A percentile compares a stretch with the other conserved stretches of the same genome.
Conservation (phyloP, 192 early-diverging fungal genomes). For the Coemansia sp. region DNA sequence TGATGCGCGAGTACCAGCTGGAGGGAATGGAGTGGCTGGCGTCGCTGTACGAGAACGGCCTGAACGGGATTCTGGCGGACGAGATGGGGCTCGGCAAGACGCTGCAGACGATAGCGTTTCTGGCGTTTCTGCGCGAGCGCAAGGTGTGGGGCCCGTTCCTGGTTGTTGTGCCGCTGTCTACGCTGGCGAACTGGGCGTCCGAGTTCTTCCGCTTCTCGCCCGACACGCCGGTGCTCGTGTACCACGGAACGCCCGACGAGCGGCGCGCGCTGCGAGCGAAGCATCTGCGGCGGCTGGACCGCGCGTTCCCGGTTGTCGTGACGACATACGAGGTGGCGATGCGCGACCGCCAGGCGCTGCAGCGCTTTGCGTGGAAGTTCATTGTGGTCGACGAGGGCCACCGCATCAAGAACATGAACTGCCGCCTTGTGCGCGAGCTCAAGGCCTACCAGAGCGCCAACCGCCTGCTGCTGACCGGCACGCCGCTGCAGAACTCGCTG, state of each 20-base stretch:
- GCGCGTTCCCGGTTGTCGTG: constrained; percentile 78
- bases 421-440: constrained; percentile 82
- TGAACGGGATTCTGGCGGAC: constrained; percentile 95
- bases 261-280: constrained; percentile 68
- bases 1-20: constrained; percentile 91
- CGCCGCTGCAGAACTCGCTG: constrained; percentile 93
- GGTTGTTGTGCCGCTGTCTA: constrained; percentile 86
- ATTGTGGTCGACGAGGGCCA: constrained; percentile 97
- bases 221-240: constrained; percentile 72
- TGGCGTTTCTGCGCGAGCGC: constrained; percentile 77
- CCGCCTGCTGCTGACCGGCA: constrained; percentile 86
- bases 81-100: constrained; percentile 97
- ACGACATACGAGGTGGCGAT: constrained; percentile 92
- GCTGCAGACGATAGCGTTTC: constrained; percentile 89
- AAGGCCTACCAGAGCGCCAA: constrained; percentile 84
- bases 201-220: constrained; percentile 91
- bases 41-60: constrained; percentile 90
- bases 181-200: constrained; percentile 88
- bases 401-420: constrained; percentile 94
- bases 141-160: constrained; percentile 86
- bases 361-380: constrained; percentile 77
- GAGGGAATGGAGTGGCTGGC: constrained; percentile 96
- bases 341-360: constrained; percentile 75
- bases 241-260: constrained; percentile 79
- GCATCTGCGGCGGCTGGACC: constrained; percentile 62